Evolutionary conservation across 2,329 filamentous ascomycete genomes (phyloP).

Genomic region (Exophiala bonariae): DNA sequence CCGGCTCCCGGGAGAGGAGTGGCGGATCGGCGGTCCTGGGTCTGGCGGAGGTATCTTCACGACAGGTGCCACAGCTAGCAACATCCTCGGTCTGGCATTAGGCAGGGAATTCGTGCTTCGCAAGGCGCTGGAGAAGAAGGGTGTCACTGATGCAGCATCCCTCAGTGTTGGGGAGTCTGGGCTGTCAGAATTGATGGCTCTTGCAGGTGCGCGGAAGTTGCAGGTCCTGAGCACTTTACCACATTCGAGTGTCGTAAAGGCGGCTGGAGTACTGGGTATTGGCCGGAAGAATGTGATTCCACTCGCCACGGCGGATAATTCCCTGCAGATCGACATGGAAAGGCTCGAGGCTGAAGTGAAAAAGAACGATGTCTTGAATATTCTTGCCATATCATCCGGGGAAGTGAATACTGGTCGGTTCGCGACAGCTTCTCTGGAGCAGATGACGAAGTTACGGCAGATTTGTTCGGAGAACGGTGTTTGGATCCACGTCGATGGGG

Average conservation of each 20-base stretch:
- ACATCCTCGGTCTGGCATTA: constrained; percentile 65
- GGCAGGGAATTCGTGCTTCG: constrained; percentile 63
- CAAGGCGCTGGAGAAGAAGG: constrained; percentile 42
- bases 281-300: constrained; percentile 69
- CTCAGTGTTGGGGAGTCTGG: constrained; percentile 68
- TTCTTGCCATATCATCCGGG: constrained; percentile 78
- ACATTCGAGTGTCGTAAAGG: constrained; percentile 83
- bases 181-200: constrained; percentile 41
- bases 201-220: constrained; percentile 65
- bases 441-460: constrained; percentile 60
- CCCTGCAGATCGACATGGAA: constrained; percentile 70
- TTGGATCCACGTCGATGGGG: constrained; percentile 90
- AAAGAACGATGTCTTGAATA: constrained; percentile 59
- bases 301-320: constrained; percentile 54
- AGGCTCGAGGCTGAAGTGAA: constrained; percentile 62
- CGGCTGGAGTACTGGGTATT: constrained; percentile 77
- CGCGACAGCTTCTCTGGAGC: constrained; percentile 58
- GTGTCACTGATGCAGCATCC: constrained; percentile 25
- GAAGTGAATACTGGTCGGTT: constrained; percentile 91
- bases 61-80: constrained; percentile 68
- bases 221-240: constrained; percentile 78
- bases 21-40: constrained; percentile 38
- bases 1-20: constrained; percentile 54
- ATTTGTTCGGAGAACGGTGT: constrained; percentile 72
- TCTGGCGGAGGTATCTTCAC: constrained; percentile 72